phyloP scores from a whole-genome alignment of 129 eudicot species.

The Solidago caesia region DNA sequence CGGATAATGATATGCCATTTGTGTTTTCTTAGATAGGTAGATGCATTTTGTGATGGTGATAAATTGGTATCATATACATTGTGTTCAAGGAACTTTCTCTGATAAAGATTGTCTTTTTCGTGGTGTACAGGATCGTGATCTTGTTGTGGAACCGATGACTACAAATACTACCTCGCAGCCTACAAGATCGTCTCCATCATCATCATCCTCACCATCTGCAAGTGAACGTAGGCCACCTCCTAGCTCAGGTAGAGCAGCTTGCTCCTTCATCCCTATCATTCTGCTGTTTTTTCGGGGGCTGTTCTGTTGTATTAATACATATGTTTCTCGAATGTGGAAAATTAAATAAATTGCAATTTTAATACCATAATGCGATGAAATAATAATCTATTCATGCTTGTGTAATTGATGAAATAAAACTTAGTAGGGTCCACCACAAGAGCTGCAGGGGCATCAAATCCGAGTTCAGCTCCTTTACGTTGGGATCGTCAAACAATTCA shows the following conservation, averaged over 20 bases:
- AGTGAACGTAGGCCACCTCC: constrained; percentile 51
- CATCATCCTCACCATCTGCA: constrained; percentile 53
- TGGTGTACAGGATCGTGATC: constrained; percentile 69
- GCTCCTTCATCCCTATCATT: not conserved
- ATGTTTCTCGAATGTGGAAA: not conserved
- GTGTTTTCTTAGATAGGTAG: constrained; percentile 11
- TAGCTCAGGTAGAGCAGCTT: constrained; percentile 50
- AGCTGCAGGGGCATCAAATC: constrained; percentile 67
- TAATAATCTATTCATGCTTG: not conserved
- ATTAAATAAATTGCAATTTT: not conserved
- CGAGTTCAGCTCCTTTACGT: constrained; percentile 62
- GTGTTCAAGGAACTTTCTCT: not conserved
- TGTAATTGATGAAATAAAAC: not conserved
- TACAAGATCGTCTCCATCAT: constrained; percentile 54
- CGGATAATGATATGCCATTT: not conserved
- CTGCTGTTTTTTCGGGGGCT: not conserved
- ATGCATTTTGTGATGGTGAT: constrained; percentile 1
- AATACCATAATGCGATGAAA: not conserved
- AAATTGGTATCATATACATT: not conserved
- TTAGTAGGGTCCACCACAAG: constrained; percentile 60
- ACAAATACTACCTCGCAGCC: constrained; percentile 58
- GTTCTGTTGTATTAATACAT: not conserved
- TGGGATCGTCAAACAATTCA: constrained; percentile 87
- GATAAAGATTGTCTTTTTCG: constrained; percentile 5
- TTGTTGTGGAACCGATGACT: constrained; percentile 82